Evolutionary conservation across 768 basidiomycete genomes (phyloP).

Genomic region (Pholiota microspora): DNA sequence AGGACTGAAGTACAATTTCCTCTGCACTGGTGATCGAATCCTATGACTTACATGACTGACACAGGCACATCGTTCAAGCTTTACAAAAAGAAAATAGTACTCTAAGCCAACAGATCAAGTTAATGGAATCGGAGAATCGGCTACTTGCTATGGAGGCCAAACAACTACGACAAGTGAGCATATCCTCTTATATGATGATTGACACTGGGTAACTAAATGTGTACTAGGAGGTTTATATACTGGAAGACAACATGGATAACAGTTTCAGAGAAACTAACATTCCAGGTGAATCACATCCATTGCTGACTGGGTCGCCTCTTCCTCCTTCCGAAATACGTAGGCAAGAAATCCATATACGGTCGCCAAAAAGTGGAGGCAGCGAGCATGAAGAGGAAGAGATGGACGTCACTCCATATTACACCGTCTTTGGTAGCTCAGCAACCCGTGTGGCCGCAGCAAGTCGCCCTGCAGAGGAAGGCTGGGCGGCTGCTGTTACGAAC

Average conservation of each 20-base stretch:
- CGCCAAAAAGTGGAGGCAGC: neutral
- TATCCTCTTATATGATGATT: neutral
- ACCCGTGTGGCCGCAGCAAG: constrained; percentile 45
- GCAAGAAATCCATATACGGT: neutral
- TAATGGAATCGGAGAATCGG: constrained; percentile 78
- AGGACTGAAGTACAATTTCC: constrained; percentile 70
- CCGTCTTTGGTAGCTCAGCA: constrained; percentile 48
- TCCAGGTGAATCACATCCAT: constrained; percentile 17
- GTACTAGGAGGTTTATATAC: constrained; percentile 64
- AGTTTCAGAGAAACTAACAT: constrained; percentile 56
- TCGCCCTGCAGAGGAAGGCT: constrained; percentile 30
- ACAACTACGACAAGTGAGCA: constrained; percentile 67
- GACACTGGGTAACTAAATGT: constrained; percentile 5
- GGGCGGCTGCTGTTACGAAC: constrained; percentile 4
- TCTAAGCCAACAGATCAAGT: constrained; percentile 59
- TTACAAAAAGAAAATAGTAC: constrained; percentile 78
- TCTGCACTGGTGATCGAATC: neutral
- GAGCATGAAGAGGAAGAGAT: neutral
- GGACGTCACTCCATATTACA: constrained; percentile 47
- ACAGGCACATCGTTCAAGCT: constrained; percentile 84
- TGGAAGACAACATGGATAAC: constrained; percentile 76
- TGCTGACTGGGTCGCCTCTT: too few species aligned
- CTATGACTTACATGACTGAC: neutral
- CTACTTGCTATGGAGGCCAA: constrained; percentile 63
- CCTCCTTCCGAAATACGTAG: too few species aligned